Conservation (phyloP, 1,139 yeast genomes). For the Entelexis sorbosivorans region DNA sequence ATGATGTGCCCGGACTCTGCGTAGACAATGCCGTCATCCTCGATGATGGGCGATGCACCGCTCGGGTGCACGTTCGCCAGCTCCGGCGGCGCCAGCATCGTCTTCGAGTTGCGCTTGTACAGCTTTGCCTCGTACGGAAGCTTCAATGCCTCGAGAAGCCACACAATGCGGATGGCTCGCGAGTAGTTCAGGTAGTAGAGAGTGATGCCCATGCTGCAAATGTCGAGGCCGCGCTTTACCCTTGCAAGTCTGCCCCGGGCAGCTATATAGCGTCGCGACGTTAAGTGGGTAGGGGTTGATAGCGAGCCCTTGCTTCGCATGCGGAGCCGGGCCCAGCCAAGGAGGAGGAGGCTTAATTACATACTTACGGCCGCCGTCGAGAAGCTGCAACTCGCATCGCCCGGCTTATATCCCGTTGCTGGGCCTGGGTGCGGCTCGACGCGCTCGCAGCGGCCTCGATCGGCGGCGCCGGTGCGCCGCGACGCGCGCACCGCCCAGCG, state of each 20-base stretch:
- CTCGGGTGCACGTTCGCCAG: constrained; percentile 44
- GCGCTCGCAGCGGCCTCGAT: too few species aligned
- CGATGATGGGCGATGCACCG: constrained; percentile 44
- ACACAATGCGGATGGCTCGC: constrained; percentile 43
- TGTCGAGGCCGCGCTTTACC: too few species aligned
- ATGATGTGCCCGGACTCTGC: constrained; percentile 28
- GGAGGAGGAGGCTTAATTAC: too few species aligned
- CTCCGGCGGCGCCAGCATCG: constrained; percentile 35
- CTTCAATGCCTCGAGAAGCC: constrained; percentile 45
- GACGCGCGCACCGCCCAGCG: too few species aligned
- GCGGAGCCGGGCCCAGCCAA: too few species aligned
- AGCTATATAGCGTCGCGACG: neutral
- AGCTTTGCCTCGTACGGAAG: constrained; percentile 40
- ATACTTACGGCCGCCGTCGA: too few species aligned
- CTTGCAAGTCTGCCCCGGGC: neutral
- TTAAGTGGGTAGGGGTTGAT: neutral
- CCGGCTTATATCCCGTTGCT: too few species aligned
- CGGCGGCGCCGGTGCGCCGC: too few species aligned
- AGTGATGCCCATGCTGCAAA: constrained; percentile 16
- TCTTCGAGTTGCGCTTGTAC: constrained; percentile 38
- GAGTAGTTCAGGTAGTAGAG: constrained; percentile 37
- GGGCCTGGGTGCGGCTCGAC: too few species aligned
- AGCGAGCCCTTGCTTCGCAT: neutral
- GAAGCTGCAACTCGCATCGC: too few species aligned
- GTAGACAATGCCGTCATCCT: constrained; percentile 31